A percentile compares a stretch with the other conserved stretches of the same genome.
Conservation (phyloP, 352 stramenopile genomes). For the Globisporangium emineosum region DNA sequence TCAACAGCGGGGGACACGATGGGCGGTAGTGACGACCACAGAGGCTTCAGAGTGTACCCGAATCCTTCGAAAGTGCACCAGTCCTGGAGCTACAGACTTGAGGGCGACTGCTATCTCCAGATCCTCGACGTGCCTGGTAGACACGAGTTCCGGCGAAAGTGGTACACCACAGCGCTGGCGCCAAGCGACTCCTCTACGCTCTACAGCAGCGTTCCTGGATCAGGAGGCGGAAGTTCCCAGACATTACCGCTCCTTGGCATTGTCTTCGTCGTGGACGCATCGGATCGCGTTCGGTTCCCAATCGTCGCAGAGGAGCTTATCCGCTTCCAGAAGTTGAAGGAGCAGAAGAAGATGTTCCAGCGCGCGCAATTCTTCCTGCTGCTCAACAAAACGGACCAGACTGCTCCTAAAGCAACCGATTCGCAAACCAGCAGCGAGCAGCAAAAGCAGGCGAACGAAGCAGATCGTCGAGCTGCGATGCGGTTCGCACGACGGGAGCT, state of each 20-base stretch:
- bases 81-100: conserved; percentile 35
- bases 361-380: conserved; percentile 44
- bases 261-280: conserved; percentile 50
- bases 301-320: conserved; percentile 49
- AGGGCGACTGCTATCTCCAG: conserved; percentile 42
- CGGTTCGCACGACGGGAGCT: conserved; percentile 42
- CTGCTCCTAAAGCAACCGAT: background rate
- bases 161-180: conserved; percentile 23
- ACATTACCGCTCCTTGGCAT: conserved; percentile 37
- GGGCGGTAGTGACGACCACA: background rate
- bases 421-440: conserved; percentile 14
- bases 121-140: conserved; percentile 43
- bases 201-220: conserved; percentile 2
- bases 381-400: conserved; percentile 56
- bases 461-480: conserved; percentile 25
- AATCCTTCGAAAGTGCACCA: conserved; percentile 26
- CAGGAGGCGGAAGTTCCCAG: conserved; percentile 10
- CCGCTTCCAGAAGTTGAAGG: conserved; percentile 37
- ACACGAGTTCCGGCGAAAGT: conserved; percentile 31
- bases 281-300: conserved; percentile 44
- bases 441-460: conserved; percentile 21
- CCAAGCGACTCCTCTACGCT: background rate
- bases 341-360: conserved; percentile 25
- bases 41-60: conserved; percentile 13
- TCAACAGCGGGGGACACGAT: conserved; percentile 10